These are phyloP conservation scores for Schoenoplectus triqueter DNA, from an alignment of 202 grass and related monocot genomes.

Conservation along the genomic window DNA sequence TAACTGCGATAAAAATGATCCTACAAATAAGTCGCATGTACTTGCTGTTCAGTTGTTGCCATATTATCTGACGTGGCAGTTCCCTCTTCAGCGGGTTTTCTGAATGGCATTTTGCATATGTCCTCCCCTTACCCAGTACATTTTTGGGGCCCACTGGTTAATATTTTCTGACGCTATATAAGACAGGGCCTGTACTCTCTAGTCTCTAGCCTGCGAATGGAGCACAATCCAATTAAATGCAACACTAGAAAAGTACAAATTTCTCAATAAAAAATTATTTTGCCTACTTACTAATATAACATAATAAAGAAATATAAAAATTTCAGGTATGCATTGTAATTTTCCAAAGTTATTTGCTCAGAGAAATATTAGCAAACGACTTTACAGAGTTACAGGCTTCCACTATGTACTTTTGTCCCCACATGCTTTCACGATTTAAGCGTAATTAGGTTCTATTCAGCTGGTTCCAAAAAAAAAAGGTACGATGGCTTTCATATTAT, in stretches of 20 bases:
- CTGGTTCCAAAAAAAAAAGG: too few relatives aligned
- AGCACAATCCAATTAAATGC: conserved; percentile 10
- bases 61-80: conserved; percentile 9
- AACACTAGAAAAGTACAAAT: background rate
- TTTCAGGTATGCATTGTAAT: background rate
- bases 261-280: background rate
- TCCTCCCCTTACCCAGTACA: background rate
- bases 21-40: conserved; percentile 20
- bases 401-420: background rate
- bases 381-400: conserved; percentile 4
- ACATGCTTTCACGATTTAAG: conserved; percentile 6
- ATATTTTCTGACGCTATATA: conserved; percentile 6
- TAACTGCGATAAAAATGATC: background rate
- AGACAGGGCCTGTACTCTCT: background rate
- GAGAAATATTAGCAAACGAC: background rate
- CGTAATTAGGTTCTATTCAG: background rate
- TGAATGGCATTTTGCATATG: background rate
- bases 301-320: background rate
- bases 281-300: background rate
- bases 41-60: conserved; percentile 5
- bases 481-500: too few relatives aligned
- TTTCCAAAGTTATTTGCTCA: background rate
- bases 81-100: background rate
- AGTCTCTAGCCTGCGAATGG: background rate
- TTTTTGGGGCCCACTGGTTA: background rate